Conservation (phyloP, 1,284 basidiomycete genomes). For the Fomitopsis betulina region DNA sequence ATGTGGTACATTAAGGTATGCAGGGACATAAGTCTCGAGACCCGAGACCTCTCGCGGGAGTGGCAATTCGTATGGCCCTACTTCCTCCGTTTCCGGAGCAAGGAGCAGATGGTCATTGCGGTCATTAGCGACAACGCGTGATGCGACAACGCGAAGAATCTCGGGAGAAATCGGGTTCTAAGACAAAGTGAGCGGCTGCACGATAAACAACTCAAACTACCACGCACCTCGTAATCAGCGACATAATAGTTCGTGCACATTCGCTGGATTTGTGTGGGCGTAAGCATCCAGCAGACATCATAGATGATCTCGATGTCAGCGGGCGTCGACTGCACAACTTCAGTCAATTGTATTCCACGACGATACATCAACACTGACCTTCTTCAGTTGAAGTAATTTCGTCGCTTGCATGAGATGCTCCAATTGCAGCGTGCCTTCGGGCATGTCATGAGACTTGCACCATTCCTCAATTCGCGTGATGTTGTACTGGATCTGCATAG, state of each 20-base stretch:
- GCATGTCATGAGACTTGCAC: conserved; percentile 99
- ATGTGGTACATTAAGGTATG: conserved; percentile 82
- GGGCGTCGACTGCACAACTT: conserved; percentile 64
- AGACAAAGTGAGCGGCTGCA: not conserved
- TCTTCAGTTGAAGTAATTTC: conserved; percentile 97
- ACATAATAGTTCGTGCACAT: conserved; percentile 99
- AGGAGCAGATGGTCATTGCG: conserved; percentile 93
- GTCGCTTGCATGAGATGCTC: conserved; percentile 99
- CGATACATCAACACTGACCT: conserved; percentile 49
- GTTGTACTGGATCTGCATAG: conserved; percentile 99
- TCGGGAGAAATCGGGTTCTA: conserved; percentile 95
- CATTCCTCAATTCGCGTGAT: conserved; percentile 97
- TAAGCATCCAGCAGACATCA: conserved; percentile 99
- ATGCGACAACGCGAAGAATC: conserved; percentile 93
- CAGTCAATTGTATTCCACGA: not conserved
- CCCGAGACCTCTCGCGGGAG: conserved; percentile 85
- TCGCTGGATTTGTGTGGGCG: conserved; percentile 98
- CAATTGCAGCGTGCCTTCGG: conserved; percentile 94
- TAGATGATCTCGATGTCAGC: conserved; percentile 98
- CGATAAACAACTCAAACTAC: not conserved
- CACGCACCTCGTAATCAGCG: conserved; percentile 89
- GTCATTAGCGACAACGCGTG: conserved; percentile 90
- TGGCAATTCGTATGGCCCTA: conserved; percentile 87
- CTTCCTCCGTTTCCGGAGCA: conserved; percentile 93
- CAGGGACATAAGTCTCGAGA: conserved; percentile 84